Percentiles rank a stretch among this genome's conserved stretches.
These are phyloP conservation scores for Eremothecium cymbalariae DNA, from an alignment of 1,139 yeast species.

Conservation along the genomic window DNA sequence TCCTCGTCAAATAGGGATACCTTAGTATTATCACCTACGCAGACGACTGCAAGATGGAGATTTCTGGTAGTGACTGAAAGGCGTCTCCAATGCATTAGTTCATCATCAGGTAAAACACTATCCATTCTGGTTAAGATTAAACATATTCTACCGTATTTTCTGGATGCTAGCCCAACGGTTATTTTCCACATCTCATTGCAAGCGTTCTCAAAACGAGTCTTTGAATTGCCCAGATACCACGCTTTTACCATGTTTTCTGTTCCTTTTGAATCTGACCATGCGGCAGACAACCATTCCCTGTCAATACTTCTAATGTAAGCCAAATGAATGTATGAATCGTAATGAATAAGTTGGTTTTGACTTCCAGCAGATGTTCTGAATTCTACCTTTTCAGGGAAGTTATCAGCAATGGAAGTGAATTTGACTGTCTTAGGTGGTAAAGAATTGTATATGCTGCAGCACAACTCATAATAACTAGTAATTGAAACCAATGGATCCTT, in stretches of 20 bases:
- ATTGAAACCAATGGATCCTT: slow-evolving; percentile 33
- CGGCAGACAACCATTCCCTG: slow-evolving; percentile 74
- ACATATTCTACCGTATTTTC: slow-evolving; percentile 47
- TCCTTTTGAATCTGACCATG: slow-evolving; percentile 87
- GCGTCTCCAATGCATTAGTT: slow-evolving; percentile 67
- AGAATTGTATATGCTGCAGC: slow-evolving; percentile 58
- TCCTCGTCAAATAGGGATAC: slow-evolving; percentile 39
- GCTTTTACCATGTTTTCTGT: slow-evolving; percentile 53
- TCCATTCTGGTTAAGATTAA: slow-evolving; percentile 61
- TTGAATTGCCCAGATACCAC: slow-evolving; percentile 47
- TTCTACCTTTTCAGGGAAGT: slow-evolving; percentile 36
- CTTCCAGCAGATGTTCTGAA: slow-evolving; percentile 43
- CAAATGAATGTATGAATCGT: slow-evolving; percentile 73
- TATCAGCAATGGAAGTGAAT: slow-evolving; percentile 30
- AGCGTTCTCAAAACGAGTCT: slow-evolving; percentile 46
- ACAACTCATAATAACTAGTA: slow-evolving; percentile 36
- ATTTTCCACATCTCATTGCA: slow-evolving; percentile 52
- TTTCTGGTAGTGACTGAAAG: slow-evolving; percentile 54
- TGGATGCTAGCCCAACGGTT: slow-evolving; percentile 37
- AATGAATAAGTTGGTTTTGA: slow-evolving; percentile 38
- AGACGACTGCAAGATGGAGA: slow-evolving; percentile 61
- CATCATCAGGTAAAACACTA: slow-evolving; percentile 72
- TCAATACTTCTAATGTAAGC: slow-evolving; percentile 81
- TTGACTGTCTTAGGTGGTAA: slow-evolving; percentile 36
- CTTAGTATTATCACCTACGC: slow-evolving; percentile 60